Evolutionary conservation across 257 asterid species (phyloP), one percentile per base, ranked within the genome.

Genomic region (Lavandula angustifolia): DNA sequence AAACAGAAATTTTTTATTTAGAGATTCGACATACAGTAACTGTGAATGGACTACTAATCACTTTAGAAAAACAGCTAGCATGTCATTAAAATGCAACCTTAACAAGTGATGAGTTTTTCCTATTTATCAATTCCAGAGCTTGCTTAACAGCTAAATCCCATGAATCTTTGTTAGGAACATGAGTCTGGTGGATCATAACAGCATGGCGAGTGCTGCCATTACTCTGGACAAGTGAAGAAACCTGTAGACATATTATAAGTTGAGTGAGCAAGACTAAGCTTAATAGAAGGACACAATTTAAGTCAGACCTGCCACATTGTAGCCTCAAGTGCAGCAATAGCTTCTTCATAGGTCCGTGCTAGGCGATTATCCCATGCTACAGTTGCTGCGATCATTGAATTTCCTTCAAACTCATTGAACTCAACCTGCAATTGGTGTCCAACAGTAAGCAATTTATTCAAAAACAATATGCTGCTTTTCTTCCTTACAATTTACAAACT

Each of bases 301-400:
- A 65, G 49, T 43, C 73, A 46, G 60, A 86, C 98, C 95, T 87
- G 83, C 70, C 77, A 67, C 84, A 92, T 70, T 60, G 99, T 92
- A 13, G 73, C 72, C 64, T 78, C 89, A 52, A 92, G 89, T 50
- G 87, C 77, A 67, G 84, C 85, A 64, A 89, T 64, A n/a, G 99
- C 95, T 53, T 76, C 76, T 40, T 32, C 84, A 66, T 77, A 89
- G 10, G 92, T 80, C 62, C 81, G 80, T 44, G 96, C 87, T 41
- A 86, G 71, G 76, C 85, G 75, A 65, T 80, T 79, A 62, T 92
- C 99, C 99, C 99, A 92, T 0, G 99, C 97, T 50, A 92, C 65
- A 41, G 96, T 92, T 75, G 95, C 95, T 44, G 96, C 99, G 37
- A 92, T 66, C 79, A 87, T 84, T 7, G 97, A 92, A 73, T 95